phyloP scores from a whole-genome alignment of 306 rosid species.

The Macrotyloma uniflorum region DNA sequence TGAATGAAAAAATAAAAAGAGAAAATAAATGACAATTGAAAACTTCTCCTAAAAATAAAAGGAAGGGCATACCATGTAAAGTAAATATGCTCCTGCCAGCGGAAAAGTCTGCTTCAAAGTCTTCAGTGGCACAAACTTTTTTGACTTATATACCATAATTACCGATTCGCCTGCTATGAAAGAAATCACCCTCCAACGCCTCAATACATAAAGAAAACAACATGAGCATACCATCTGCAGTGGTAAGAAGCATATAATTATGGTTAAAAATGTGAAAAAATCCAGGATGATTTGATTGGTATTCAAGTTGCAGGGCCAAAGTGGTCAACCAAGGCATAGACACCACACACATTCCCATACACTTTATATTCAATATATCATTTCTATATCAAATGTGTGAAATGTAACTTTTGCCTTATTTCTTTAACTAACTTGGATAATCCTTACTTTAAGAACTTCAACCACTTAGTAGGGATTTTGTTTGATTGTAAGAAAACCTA shows the following conservation, averaged over 20 bases:
- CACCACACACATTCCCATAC: neutral
- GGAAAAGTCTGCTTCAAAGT: constrained; percentile 72
- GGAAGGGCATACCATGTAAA: constrained; percentile 67
- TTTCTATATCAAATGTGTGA: neutral
- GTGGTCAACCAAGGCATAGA: neutral
- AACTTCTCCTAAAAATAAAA: neutral
- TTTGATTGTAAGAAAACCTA: neutral
- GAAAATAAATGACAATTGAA: constrained; percentile 1
- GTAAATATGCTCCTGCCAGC: constrained; percentile 74
- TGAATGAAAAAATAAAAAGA: constrained; percentile 22
- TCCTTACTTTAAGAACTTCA: constrained; percentile 6
- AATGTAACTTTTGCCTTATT: neutral
- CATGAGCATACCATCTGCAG: constrained; percentile 84
- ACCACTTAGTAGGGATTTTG: neutral
- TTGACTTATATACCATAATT: constrained; percentile 40
- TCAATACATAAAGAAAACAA: constrained; percentile 65
- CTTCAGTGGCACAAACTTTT: constrained; percentile 59
- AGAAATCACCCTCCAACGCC: constrained; percentile 69
- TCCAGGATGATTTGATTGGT: neutral
- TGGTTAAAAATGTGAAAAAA: neutral
- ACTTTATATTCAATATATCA: constrained; percentile 17
- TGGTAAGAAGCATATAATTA: constrained; percentile 10
- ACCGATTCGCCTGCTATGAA: constrained; percentile 56
- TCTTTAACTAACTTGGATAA: neutral
- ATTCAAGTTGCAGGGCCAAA: constrained; percentile 31